Base-by-base conservation (phyloP, 768 basidiomycete genomes). In the Suillus occidentalis region DNA sequence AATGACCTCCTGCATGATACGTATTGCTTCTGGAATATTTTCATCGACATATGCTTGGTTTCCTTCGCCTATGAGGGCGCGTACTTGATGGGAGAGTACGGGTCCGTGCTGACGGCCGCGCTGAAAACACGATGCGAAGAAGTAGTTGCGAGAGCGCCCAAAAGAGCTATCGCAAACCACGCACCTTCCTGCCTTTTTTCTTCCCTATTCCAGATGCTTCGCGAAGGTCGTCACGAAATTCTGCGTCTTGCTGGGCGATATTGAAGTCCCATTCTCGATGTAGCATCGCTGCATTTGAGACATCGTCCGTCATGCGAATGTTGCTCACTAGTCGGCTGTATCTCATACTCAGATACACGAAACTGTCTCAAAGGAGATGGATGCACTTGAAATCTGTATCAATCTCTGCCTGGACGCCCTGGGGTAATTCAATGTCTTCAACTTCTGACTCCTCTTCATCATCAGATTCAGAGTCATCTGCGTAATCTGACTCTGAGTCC, bases 1-100 rank as follows among this genome's bases (percentile, higher is more conserved):
- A 62, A 99, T 94, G 68, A 97, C 92, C 72, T 99, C 94, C 72
- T 90, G 89, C 86, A 95, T 92, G 31, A 89, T 83, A 22, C 87
- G 85, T 42, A 94, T 87, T 1, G 94, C 89, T 68, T 89, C 83
- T 3, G 81, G 77, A 10, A 88, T 78, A 63, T 93, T 77, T 65
- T 80, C 85, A 70, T 90, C 86, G 59, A 96, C 86, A 75, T 93
- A 97, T 3, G 91, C 90, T 71, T 91, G 87, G 72, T 95, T 96
- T 25, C 92, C 96, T 62, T 90, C 87, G 34, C 94, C 94, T 60
- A 98, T 87, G 20, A 97, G 79, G 1, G 85, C 80, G 60, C 84
- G 84, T 14, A 91, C 90, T 76, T 92, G 87, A 42, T 85, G 87
- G 1, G 91, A 92, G 16, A 92, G 80, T 0, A 77, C 75, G 1